A percentile compares a stretch with the other conserved stretches of the same genome.
Evolutionary conservation across 164 flowering plant species (phyloP).

Genomic region (Warburgia ugandensis): DNA sequence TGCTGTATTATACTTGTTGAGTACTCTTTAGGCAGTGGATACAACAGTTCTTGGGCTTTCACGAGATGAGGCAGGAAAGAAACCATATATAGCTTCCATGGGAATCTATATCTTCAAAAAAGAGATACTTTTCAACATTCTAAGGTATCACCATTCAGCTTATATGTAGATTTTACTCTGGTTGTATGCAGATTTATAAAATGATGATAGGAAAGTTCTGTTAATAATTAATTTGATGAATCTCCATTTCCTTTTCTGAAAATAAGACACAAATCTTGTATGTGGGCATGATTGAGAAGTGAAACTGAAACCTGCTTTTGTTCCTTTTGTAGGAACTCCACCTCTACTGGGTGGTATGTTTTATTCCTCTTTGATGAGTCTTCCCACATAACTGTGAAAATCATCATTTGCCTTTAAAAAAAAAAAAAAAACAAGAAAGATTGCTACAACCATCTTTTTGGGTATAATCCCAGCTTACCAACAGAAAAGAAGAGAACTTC

Average conservation of each 20-base stretch:
- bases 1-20: neutral
- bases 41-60: conserved; percentile 86
- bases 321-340: no score
- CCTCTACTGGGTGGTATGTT: no score
- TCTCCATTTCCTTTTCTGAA: neutral
- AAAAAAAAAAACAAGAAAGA: no score
- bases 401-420: no score
- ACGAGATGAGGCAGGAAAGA: conserved; percentile 64
- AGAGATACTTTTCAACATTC: conserved; percentile 77
- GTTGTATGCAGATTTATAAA: neutral
- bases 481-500: no score
- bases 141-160: conserved; percentile 41
- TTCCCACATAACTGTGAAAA: no score
- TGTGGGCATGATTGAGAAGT: neutral
- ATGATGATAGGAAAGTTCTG: neutral
- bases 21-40: conserved; percentile 56
- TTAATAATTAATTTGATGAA: neutral
- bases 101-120: conserved; percentile 92
- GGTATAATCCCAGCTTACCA: no score
- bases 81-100: conserved; percentile 96
- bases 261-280: neutral
- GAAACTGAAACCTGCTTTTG: no score
- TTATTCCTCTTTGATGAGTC: no score
- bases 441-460: no score
- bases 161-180: neutral